Conservation (phyloP, 192 early-diverging fungal genomes). For the Pilobolus umbonatus region DNA sequence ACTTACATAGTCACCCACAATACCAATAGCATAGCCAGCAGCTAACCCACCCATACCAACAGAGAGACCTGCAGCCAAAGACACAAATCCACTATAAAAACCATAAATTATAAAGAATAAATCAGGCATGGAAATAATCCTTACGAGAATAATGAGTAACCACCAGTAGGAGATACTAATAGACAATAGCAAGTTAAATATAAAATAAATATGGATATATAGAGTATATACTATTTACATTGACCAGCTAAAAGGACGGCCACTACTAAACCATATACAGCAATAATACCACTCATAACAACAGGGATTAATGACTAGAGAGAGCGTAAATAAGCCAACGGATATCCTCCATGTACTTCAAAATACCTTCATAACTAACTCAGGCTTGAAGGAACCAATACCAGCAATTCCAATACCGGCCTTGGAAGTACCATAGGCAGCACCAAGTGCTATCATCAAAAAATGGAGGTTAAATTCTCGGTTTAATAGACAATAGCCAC, state of each 20-base stretch:
- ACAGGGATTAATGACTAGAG: constrained; percentile 80
- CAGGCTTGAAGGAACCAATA: constrained; percentile 83
- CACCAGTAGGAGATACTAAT: constrained; percentile 16
- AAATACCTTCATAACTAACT: constrained; percentile 72
- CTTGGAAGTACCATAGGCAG: constrained; percentile 91
- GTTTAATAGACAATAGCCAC: neutral
- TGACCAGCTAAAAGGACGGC: constrained; percentile 84
- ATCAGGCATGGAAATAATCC: too few relatives aligned
- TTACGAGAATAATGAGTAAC: constrained; percentile 53
- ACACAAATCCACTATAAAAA: constrained; percentile 62
- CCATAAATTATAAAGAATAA: too few relatives aligned
- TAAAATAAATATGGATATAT: neutral
- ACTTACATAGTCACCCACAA: constrained; percentile 77
- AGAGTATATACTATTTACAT: constrained; percentile 47
- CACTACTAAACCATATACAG: constrained; percentile 97
- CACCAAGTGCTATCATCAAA: constrained; percentile 67
- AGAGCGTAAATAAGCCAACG: neutral
- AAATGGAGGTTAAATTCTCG: neutral
- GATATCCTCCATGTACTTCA: too few relatives aligned
- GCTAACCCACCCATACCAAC: constrained; percentile 83
- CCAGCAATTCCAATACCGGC: constrained; percentile 85
- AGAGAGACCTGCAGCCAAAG: constrained; percentile 74
- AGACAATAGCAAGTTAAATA: constrained; percentile 6
- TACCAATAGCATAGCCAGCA: constrained; percentile 88
- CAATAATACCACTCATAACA: constrained; percentile 99